Evolutionary conservation across 176 grass and related monocot genomes (phyloP).

Genomic region (Elymus sibiricus): DNA sequence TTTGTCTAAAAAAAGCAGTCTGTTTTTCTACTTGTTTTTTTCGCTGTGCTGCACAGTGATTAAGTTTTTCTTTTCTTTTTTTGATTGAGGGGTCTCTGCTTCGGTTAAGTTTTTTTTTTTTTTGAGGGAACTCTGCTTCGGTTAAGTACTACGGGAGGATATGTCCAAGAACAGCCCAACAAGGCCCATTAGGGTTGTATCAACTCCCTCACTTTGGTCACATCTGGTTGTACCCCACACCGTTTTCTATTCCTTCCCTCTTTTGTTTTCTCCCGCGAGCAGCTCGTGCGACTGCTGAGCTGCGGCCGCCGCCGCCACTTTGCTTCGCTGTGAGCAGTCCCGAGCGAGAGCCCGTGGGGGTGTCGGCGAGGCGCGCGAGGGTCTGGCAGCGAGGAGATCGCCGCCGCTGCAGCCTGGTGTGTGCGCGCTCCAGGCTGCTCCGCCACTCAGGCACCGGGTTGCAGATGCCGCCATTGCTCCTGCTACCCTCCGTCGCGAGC

Average conservation of each 20-base stretch:
- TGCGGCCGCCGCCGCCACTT: conserved; percentile 11
- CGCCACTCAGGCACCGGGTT: not conserved
- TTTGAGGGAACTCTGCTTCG: not conserved
- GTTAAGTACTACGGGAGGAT: not conserved
- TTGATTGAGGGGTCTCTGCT: too few species aligned
- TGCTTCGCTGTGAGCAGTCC: not conserved
- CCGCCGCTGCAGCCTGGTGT: not conserved
- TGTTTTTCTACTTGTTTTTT: not conserved
- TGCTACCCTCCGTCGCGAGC: not conserved
- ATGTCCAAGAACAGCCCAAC: conserved; percentile 6
- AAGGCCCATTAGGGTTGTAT: conserved; percentile 50
- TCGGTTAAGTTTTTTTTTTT: too few species aligned
- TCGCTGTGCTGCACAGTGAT: not conserved
- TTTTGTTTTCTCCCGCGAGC: conserved; percentile 36
- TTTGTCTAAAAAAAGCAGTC: not conserved
- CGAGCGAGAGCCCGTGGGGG: not conserved
- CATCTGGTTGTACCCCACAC: not conserved
- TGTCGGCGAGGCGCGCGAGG: not conserved
- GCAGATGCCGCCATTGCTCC: conserved; percentile 16
- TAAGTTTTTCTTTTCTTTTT: too few species aligned
- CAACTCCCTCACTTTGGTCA: not conserved
- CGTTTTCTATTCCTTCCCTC: not conserved
- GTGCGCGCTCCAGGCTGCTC: conserved; percentile 1
- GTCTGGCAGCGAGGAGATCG: not conserved
- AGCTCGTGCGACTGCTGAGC: conserved; percentile 7